Evolutionary conservation across 2,329 filamentous ascomycete species (phyloP).

Genomic region (Aurifilum marmelostoma): DNA sequence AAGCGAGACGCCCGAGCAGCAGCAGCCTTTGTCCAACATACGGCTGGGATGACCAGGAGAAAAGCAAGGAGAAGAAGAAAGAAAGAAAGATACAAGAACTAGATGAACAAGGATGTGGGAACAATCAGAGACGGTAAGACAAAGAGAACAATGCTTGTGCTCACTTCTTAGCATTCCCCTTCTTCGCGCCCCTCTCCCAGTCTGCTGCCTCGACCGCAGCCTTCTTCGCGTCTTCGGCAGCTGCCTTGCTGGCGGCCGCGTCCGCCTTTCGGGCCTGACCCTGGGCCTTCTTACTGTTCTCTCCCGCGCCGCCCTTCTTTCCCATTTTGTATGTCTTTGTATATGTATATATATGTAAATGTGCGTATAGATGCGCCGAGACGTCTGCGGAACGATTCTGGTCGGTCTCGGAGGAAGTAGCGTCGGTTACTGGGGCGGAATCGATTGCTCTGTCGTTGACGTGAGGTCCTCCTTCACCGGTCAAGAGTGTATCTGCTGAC

Average conservation of each 20-base stretch:
- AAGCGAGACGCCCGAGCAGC: neutral
- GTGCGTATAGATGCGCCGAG: neutral
- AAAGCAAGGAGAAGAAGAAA: neutral
- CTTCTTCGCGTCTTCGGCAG: slow-evolving; percentile 67
- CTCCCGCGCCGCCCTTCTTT: slow-evolving; percentile 69
- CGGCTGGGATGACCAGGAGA: neutral
- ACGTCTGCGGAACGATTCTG: neutral
- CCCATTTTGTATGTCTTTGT: slow-evolving; percentile 56
- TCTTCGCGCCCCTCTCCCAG: slow-evolving; percentile 88
- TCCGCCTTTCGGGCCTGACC: slow-evolving; percentile 95
- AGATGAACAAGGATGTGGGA: neutral
- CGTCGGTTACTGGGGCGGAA: neutral
- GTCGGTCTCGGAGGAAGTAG: neutral
- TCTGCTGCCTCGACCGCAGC: slow-evolving; percentile 71
- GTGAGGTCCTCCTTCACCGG: neutral
- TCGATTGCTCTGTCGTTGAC: neutral
- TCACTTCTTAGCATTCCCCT: slow-evolving; percentile 78
- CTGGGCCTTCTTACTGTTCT: slow-evolving; percentile 85
- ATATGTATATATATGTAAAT: slow-evolving; percentile 1
- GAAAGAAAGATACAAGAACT: neutral
- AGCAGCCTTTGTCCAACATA: neutral
- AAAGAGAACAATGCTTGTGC: slow-evolving; percentile 33
- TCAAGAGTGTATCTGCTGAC: neutral
- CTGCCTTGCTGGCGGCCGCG: slow-evolving; percentile 77
- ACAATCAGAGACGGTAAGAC: neutral